phyloP scores from a whole-genome alignment of 192 early-diverging fungal genomes.

The Coemansia sp. region DNA sequence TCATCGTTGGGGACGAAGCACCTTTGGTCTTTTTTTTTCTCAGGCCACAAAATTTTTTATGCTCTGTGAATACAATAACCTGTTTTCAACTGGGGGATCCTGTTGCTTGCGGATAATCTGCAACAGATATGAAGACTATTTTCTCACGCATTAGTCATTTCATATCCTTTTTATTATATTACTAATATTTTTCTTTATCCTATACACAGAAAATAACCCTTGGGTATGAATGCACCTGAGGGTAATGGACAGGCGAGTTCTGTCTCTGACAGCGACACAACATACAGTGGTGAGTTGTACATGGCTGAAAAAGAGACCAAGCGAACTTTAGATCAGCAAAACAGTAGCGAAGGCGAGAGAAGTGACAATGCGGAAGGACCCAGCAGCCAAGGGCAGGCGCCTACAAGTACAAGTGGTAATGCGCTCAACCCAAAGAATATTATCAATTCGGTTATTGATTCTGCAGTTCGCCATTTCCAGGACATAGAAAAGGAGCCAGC shows the following conservation, averaged over 20 bases:
- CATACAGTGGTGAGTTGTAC: neutral
- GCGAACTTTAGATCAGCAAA: neutral
- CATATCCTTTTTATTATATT: neutral
- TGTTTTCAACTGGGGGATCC: no score
- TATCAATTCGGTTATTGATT: constrained; percentile 18
- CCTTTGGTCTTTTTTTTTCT: no score
- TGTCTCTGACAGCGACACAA: neutral
- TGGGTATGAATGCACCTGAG: neutral
- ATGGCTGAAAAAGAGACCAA: neutral
- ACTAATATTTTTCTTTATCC: neutral
- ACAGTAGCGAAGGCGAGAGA: neutral
- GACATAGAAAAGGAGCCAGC: constrained; percentile 23
- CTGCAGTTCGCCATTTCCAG: constrained; percentile 35
- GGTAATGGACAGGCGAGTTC: neutral
- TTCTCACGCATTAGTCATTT: neutral
- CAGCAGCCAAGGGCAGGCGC: neutral
- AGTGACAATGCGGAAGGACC: neutral
- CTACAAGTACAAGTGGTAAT: neutral
- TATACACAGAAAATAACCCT: neutral
- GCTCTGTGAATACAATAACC: no score
- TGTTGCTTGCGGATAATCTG: no score
- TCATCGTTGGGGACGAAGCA: no score
- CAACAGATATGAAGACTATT: neutral
- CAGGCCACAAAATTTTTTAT: no score
- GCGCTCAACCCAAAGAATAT: neutral